These are phyloP conservation scores for Blumeria hordei DNA, from an alignment of 2,329 filamentous ascomycete species.

Conservation along the genomic window DNA sequence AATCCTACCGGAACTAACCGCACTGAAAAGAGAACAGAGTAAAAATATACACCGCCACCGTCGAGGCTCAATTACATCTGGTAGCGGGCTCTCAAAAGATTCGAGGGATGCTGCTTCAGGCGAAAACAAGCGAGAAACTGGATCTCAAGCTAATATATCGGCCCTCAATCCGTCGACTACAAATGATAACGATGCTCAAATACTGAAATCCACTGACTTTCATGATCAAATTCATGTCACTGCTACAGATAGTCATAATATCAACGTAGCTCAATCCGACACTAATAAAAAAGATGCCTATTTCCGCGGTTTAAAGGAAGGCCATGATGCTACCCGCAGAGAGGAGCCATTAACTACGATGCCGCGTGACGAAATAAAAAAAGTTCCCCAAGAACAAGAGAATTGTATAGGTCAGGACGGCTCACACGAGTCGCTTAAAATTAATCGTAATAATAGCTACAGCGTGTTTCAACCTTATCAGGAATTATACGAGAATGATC, in stretches of 20 bases:
- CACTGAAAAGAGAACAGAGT: slow-evolving; percentile 74
- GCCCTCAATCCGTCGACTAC: slow-evolving; percentile 29
- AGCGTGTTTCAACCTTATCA: slow-evolving; percentile 26
- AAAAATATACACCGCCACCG: slow-evolving; percentile 34
- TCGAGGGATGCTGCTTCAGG: slow-evolving; percentile 15
- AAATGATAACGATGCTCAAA: slow-evolving; percentile 29
- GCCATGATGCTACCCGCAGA: not conserved
- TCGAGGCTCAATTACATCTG: slow-evolving; percentile 34
- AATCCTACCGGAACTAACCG: slow-evolving; percentile 70
- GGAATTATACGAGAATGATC: slow-evolving; percentile 28
- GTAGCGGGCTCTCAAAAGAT: slow-evolving; percentile 30
- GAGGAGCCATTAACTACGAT: not conserved
- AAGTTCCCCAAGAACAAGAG: not conserved
- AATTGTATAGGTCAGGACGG: slow-evolving; percentile 31
- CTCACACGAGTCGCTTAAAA: slow-evolving; percentile 32
- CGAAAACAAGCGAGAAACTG: slow-evolving; percentile 18
- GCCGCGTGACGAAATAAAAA: not conserved
- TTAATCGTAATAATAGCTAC: slow-evolving; percentile 19
- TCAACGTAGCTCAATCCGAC: not conserved
- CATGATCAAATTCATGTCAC: slow-evolving; percentile 26
- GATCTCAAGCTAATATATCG: slow-evolving; percentile 13
- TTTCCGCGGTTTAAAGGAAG: not conserved
- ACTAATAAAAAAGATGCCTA: not conserved
- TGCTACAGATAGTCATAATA: slow-evolving; percentile 2
- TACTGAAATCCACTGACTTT: slow-evolving; percentile 28